Base-by-base conservation (phyloP, 1,284 basidiomycete genomes). In the Ganoderma lingzhi region DNA sequence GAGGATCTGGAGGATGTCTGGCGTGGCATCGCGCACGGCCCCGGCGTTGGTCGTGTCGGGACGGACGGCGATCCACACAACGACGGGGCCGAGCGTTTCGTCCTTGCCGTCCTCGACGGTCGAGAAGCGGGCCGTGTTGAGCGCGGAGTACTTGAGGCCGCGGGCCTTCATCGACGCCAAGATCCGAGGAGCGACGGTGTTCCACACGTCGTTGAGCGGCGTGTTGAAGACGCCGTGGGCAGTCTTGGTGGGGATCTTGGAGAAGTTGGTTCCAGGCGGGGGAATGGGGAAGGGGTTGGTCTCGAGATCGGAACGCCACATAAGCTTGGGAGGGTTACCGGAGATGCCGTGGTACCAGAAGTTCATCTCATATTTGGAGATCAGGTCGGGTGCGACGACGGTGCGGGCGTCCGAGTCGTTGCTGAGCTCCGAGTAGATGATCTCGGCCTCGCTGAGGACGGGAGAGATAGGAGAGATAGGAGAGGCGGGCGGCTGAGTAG, bases 11-110 rank as follows among this genome's bases (percentile, higher is more conserved):
- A 83, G 78, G 70, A 84, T 82, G 72, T 79, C n/a, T 2, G 79
- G 76, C 19, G 80, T 77, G 65, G 78, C 81, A 72, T 82, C 78
- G 65, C 75, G n/a, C n/a, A n/a, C n/a, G n/a, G 67, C 76, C 68
- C 35, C 69, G 71, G 81, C 76, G 68, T 60, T 78, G 74, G 80
- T 80, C 73, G 80, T 79, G 67, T 76, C 76, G 74, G 81, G 82
- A 75, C 39, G 78, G 72, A 79, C 74, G 3, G 78, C 77, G 67
- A 84, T 83, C 82, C 83, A 84, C 8, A 83, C 64, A 15, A 81
- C 79, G 70, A 81, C 65, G 3, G 81, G 82, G 66, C 82, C 78
- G 28, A 76, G 67, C 63, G 42, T 59, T 15, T 67, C 76, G 42
- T 77, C 76, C 48, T 75, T 71, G 72, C 67, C 78, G 63, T 79